Percentiles rank a stretch among this genome's conserved stretches.
These are phyloP conservation scores for Lepraria neglecta DNA, from an alignment of 495 filamentous ascomycete species.

Conservation along the genomic window DNA sequence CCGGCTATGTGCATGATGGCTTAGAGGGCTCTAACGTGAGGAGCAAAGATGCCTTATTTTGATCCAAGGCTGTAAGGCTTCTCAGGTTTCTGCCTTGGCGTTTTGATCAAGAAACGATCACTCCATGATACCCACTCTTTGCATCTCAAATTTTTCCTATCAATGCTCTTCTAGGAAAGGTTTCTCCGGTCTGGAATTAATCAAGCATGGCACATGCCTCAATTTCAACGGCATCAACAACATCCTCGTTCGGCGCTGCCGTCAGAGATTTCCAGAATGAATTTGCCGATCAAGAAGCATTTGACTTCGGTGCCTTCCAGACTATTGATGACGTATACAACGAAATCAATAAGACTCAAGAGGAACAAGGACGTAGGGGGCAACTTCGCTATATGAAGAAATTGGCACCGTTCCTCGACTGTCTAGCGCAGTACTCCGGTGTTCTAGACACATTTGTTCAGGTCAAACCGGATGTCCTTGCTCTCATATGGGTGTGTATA, in stretches of 20 bases:
- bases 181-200: too few relatives aligned
- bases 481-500: constrained; percentile 13
- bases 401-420: constrained; percentile 8
- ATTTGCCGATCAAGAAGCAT: background rate
- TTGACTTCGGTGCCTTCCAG: constrained; percentile 8
- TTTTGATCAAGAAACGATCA: too few relatives aligned
- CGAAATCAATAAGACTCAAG: constrained; percentile 8
- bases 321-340: constrained; percentile 9
- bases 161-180: too few relatives aligned
- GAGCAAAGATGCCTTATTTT: too few relatives aligned
- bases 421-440: constrained; percentile 7
- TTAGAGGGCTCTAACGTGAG: too few relatives aligned
- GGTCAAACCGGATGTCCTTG: constrained; percentile 11
- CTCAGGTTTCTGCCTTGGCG: too few relatives aligned
- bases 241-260: constrained; percentile 1
- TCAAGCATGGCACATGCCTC: too few relatives aligned
- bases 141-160: too few relatives aligned
- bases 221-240: background rate
- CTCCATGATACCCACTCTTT: too few relatives aligned
- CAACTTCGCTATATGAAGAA: constrained; percentile 10
- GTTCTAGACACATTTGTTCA: constrained; percentile 11
- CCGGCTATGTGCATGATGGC: too few relatives aligned
- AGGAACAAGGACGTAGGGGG: constrained; percentile 5
- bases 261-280: constrained; percentile 8
- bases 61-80: too few relatives aligned